These are phyloP conservation scores for Chalciporus sp. DNA, from an alignment of 1,284 basidiomycete genomes.

Conservation along the genomic window DNA sequence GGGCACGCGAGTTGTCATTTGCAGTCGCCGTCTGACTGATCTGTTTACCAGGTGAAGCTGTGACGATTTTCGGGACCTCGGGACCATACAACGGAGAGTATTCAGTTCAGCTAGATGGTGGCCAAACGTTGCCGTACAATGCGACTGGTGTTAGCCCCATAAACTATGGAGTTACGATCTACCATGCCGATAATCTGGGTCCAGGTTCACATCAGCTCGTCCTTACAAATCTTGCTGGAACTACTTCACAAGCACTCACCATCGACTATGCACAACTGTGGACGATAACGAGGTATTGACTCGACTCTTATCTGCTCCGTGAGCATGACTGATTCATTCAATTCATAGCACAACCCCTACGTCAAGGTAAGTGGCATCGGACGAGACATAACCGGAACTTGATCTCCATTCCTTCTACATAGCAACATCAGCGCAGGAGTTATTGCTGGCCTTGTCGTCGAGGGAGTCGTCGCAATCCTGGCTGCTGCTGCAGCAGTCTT, in stretches of 20 bases:
- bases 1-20: conserved; percentile 2
- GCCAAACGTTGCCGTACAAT: conserved; percentile 4
- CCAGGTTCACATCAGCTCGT: conserved; percentile 14
- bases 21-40: too few relatives aligned
- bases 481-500: conserved; percentile 7
- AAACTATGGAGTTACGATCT: conserved; percentile 3
- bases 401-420: neutral
- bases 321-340: too few relatives aligned
- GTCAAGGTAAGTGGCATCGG: conserved; percentile 1
- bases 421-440: conserved; percentile 8
- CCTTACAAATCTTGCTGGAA: conserved; percentile 11
- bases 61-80: conserved; percentile 13
- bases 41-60: conserved; percentile 8
- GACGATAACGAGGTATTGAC: neutral
- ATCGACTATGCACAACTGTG: conserved; percentile 17
- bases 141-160: neutral
- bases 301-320: neutral
- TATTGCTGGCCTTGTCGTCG: conserved; percentile 3
- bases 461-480: conserved; percentile 2
- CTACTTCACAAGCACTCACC: conserved; percentile 3
- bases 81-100: conserved; percentile 14
- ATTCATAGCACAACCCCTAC: too few relatives aligned
- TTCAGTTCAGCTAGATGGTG: conserved; percentile 14
- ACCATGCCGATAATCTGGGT: conserved; percentile 16
- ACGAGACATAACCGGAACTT: neutral